phyloP scores from a whole-genome alignment of 2,329 filamentous ascomycete genomes.

The Botryotinia globosa region DNA sequence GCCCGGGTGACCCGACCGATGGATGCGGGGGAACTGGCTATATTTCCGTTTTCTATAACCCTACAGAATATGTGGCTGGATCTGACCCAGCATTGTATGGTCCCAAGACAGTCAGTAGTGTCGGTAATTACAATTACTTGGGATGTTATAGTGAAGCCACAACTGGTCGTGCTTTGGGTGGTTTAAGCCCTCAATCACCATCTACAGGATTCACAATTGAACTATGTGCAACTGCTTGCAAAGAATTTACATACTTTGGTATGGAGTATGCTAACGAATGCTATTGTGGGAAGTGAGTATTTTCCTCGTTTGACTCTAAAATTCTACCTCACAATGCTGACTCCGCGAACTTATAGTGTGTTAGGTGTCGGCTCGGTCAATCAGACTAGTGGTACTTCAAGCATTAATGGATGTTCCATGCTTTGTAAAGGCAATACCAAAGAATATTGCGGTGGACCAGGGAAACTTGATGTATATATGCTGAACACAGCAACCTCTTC shows the following conservation, averaged over 20 bases:
- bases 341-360: neutral
- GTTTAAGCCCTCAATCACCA: constrained; percentile 25
- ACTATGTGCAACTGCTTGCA: constrained; percentile 27
- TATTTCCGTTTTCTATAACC: constrained; percentile 30
- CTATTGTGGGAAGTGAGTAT: constrained; percentile 36
- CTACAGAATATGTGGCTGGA: constrained; percentile 28
- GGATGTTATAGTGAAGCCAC: constrained; percentile 40
- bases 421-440: constrained; percentile 26
- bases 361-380: constrained; percentile 22
- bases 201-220: constrained; percentile 30
- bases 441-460: constrained; percentile 38
- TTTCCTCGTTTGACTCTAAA: neutral
- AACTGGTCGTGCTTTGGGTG: constrained; percentile 25
- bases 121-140: constrained; percentile 34
- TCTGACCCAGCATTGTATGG: constrained; percentile 29
- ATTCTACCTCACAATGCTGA: neutral
- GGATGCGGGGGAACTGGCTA: constrained; percentile 27
- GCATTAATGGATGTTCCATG: constrained; percentile 26
- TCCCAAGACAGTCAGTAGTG: constrained; percentile 24
- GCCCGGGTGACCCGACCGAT: constrained; percentile 20
- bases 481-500: constrained; percentile 8
- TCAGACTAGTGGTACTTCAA: constrained; percentile 16
- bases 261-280: constrained; percentile 39
- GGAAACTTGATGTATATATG: constrained; percentile 29
- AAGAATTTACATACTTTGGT: constrained; percentile 29